Evolutionary conservation across 2,329 filamentous ascomycete genomes (phyloP).

Genomic region (Domatiomyces globalis): DNA sequence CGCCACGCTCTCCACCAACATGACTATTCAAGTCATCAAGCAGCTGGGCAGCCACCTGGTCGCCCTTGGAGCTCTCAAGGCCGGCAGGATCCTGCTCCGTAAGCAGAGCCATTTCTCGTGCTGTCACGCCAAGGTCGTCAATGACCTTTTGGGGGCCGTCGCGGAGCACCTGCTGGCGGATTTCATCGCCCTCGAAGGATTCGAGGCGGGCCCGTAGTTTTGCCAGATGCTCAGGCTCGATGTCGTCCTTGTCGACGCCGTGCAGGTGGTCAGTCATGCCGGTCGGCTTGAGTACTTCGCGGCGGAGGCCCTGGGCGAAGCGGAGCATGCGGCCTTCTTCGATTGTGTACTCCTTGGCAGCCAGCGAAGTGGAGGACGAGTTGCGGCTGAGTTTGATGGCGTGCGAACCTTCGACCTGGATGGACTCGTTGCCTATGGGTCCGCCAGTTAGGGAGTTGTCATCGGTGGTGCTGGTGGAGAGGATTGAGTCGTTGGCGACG

Average conservation of each 20-base stretch:
- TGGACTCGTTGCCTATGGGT: conserved; percentile 11
- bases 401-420: conserved; percentile 23
- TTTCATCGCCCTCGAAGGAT: conserved; percentile 29
- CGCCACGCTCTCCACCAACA: conserved; percentile 3
- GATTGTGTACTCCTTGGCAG: conserved; percentile 47
- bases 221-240: conserved; percentile 31
- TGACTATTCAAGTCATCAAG: no score
- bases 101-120: conserved; percentile 31
- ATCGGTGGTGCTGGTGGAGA: conserved; percentile 4
- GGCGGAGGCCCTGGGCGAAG: conserved; percentile 51
- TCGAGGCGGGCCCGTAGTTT: conserved; percentile 32
- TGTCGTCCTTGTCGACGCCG: conserved; percentile 26
- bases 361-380: conserved; percentile 53
- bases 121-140: conserved; percentile 30
- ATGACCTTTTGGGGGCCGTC: conserved; percentile 28
- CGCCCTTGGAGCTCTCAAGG: conserved; percentile 31
- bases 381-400: conserved; percentile 41
- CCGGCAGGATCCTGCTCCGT: conserved; percentile 30
- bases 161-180: conserved; percentile 26
- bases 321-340: conserved; percentile 60
- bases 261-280: conserved; percentile 9
- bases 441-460: conserved; percentile 6
- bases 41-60: conserved; percentile 31
- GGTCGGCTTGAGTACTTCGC: conserved; percentile 44
- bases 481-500: conserved; percentile 5